phyloP scores from a whole-genome alignment of 1,139 yeast species.

The Sugiyamaella xylanicola region DNA sequence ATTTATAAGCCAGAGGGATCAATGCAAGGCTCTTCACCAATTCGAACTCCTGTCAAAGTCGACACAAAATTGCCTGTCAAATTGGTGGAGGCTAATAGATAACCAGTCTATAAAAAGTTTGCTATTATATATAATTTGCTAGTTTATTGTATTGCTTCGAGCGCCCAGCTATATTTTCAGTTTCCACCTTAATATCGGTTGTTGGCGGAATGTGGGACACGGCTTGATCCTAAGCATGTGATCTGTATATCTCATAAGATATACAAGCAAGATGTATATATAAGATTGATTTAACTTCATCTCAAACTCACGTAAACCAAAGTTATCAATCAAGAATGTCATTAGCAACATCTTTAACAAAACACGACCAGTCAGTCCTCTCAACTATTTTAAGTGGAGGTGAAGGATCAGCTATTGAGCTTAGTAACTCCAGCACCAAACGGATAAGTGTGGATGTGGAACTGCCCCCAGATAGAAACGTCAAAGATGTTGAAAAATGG shows the following conservation, averaged over 20 bases:
- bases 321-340: constrained; percentile 5
- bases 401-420: constrained; percentile 26
- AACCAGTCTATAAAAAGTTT: not conserved
- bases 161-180: not conserved
- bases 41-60: too few relatives aligned
- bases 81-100: not conserved
- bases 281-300: not conserved
- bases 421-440: constrained; percentile 2
- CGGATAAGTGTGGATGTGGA: constrained; percentile 29
- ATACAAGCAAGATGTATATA: not conserved
- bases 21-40: too few relatives aligned
- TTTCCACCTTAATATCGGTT: not conserved
- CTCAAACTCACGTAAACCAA: not conserved
- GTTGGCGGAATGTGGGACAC: not conserved
- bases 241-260: not conserved
- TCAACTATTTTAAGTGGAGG: constrained; percentile 29
- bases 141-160: not conserved
- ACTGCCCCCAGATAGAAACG: constrained; percentile 35
- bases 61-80: not conserved
- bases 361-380: constrained; percentile 30
- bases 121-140: not conserved
- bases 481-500: constrained; percentile 28
- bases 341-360: constrained; percentile 4
- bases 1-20: too few relatives aligned
- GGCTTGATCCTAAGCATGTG: not conserved